These are phyloP conservation scores for Ceratobasidium sp. DNA, from an alignment of 1,284 basidiomycete genomes.

Conservation along the genomic window DNA sequence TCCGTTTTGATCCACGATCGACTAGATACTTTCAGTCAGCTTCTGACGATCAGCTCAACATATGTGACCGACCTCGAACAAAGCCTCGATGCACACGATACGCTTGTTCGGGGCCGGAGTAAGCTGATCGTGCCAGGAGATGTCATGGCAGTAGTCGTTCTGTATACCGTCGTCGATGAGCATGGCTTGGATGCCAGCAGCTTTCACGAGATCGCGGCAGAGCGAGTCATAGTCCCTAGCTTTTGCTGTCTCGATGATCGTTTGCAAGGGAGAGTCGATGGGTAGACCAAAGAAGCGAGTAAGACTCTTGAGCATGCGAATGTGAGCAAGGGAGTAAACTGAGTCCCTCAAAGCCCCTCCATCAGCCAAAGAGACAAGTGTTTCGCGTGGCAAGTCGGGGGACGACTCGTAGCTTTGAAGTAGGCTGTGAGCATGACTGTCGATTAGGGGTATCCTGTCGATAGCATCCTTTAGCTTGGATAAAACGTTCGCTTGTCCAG, in stretches of 20 bases:
- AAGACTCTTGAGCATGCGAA: slow-evolving; percentile 67
- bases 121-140: slow-evolving; percentile 70
- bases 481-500: too few relatives aligned
- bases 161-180: slow-evolving; percentile 77
- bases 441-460: slow-evolving; percentile 60
- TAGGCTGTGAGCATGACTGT: slow-evolving; percentile 80
- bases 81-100: slow-evolving; percentile 70
- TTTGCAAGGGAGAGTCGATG: slow-evolving; percentile 62
- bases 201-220: slow-evolving; percentile 64
- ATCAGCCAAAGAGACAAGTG: slow-evolving; percentile 70
- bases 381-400: slow-evolving; percentile 64
- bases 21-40: not conserved
- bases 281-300: slow-evolving; percentile 57
- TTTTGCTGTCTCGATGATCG: slow-evolving; percentile 61
- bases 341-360: slow-evolving; percentile 66
- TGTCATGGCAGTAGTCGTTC: slow-evolving; percentile 62
- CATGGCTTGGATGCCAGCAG: slow-evolving; percentile 68
- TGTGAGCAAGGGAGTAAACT: slow-evolving; percentile 65
- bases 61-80: slow-evolving; percentile 14
- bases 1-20: slow-evolving; percentile 64
- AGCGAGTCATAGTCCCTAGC: slow-evolving; percentile 64
- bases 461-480: slow-evolving; percentile 6
- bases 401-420: slow-evolving; percentile 61
- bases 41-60: not conserved
- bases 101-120: slow-evolving; percentile 64